Conservation (phyloP, 2,329 filamentous ascomycete species). For the Hypoxylon sp. region DNA sequence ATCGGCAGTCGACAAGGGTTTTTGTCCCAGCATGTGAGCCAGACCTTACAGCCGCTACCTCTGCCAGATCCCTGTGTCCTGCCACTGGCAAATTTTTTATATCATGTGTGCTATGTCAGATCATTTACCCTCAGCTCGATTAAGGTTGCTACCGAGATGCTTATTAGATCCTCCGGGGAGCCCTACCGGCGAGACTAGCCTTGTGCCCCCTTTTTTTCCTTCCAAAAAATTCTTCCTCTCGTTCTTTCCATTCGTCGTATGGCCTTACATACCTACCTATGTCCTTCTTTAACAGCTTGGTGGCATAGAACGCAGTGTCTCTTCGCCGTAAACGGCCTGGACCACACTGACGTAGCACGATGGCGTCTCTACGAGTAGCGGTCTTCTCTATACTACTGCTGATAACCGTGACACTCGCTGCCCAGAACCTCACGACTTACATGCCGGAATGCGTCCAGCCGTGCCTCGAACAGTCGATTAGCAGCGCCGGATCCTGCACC, state of each 20-base stretch:
- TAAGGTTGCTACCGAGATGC: conserved; percentile 17
- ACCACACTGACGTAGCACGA: conserved; percentile 18
- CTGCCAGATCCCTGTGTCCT: conserved; percentile 5
- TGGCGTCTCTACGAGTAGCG: conserved; percentile 22
- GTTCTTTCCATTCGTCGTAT: conserved; percentile 3
- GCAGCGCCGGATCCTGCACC: conserved; percentile 32
- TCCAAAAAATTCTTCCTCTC: conserved; percentile 9
- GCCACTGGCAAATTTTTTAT: conserved; percentile 3
- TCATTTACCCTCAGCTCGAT: conserved; percentile 26
- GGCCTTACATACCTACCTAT: conserved; percentile 4
- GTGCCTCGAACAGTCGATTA: conserved; percentile 41
- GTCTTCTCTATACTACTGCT: neutral
- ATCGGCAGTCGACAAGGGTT: conserved; percentile 13
- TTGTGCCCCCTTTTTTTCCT: conserved; percentile 1
- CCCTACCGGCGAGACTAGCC: conserved; percentile 8
- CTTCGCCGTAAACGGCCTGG: conserved; percentile 1
- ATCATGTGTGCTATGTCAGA: conserved; percentile 13
- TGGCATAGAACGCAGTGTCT: conserved; percentile 10
- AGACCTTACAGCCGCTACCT: conserved; percentile 16
- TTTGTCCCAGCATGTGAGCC: conserved; percentile 10
- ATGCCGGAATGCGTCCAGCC: conserved; percentile 45
- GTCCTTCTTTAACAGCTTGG: neutral
- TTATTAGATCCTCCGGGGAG: conserved; percentile 30
- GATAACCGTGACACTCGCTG: conserved; percentile 9
- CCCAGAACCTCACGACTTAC: conserved; percentile 45